Base-by-base conservation (phyloP, 306 rosid species). In the Corylus heterophylla region DNA sequence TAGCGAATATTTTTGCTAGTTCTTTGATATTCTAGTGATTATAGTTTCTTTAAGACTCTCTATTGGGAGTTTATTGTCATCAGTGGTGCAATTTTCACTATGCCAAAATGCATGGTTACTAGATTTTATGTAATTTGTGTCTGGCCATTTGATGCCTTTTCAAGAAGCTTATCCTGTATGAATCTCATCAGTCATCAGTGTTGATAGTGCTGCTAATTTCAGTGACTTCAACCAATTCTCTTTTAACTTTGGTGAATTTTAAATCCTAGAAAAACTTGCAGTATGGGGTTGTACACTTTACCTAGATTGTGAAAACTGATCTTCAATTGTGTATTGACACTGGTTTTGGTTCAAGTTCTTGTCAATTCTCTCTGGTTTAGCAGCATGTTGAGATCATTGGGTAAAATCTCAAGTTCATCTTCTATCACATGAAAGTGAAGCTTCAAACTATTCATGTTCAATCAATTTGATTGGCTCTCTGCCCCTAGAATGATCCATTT, bases 71-170 rank as follows among this genome's bases (percentile, higher is more conserved):
- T 47, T 20, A 4, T 7, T 20, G 20, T 44, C 56, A 44, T 31
- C 17, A 42, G 18, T 25, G 71, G 13, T 39, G 14, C 48, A 39
- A 42, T 68, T 68, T 68, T 42, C 6, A 68, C 72, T 1, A 1
- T 39, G 50, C 14, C 50, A 42, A 68, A 39, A 44, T 44, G 51
- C 72, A 8, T 3, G 50, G 25, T 17, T 67, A 17, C 9, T 12
- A 8, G 25, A 67, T 39, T 20, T 42, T 42, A 67, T 37, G 12
- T 5, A 16, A 7, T 16, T 13, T 31, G 70, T 18, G 1, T 39
- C 72, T 10, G 51, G 48, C 52, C 72, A 42, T 42, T 68, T 63
- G 44, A 29, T 63, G n/a, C 69, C 69, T 29, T 62, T 62, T 42
- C 72, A 68, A 17, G 48, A 42, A 68, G 50, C 3, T 18, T 18